Base-by-base conservation (phyloP, 148 eudicot genomes). In the Persicaria tinctoria region DNA sequence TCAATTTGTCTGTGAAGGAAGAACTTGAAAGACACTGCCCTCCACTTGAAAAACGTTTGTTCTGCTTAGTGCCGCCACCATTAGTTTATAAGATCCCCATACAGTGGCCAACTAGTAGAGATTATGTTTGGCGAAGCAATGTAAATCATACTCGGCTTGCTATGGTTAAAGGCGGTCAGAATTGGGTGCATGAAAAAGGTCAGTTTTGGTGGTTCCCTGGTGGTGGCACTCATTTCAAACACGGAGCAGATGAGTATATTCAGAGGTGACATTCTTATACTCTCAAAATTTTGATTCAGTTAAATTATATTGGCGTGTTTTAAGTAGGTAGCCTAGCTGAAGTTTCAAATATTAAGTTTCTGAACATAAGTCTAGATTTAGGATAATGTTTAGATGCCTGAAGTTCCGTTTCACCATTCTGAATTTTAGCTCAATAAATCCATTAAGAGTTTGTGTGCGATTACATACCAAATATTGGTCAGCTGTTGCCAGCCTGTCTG, bases 161-260 rank as follows among this genome's bases (percentile, higher is more conserved):
- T 41, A 92, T 90, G 80, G 97, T 96, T 11, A 96, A 96, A 86
- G 98, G 97, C 57, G 97, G 99, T 49, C 99, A 90, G 71, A 96
- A 96, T 82, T 96, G 99, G 97, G 97, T 96, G 76, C 99, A 95
- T 71, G 91, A 85, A 69, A 90, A 86, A 79, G 87, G 77, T 79
- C 83, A 86, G 41, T 62, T 92, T 4, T 92, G 99, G 99, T 96
- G 97, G 97, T 96, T 96, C 77, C 97, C 97, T 9, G 99, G 99
- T 73, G 99, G 99, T 72, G 99, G 97, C 77, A 96, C 99, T 68
- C 97, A 96, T 88, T 96, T 96, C 78, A 96, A 96, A 87, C 92
- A 90, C 73, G 97, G 99, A 78, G 97, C 99, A 74, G 44, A 87
- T 13, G 99, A 96, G 80, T 96, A 96, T 74, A 96, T 96, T 68